Conservation (phyloP, 2,329 filamentous ascomycete species). For the Epichloe scottii region DNA sequence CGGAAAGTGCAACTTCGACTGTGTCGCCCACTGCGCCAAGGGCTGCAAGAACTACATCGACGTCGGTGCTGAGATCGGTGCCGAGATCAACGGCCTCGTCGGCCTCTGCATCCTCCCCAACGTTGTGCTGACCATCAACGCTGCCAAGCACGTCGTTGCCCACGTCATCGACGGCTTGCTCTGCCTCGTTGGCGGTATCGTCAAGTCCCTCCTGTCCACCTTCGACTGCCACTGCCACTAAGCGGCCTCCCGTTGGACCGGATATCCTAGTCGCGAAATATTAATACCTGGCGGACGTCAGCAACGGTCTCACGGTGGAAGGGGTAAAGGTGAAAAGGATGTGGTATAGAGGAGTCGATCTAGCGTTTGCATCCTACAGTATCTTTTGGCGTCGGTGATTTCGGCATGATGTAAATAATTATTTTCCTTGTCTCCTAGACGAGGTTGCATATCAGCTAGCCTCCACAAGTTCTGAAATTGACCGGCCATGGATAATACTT, state of each 20-base stretch:
- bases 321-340: not conserved
- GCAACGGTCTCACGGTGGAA: not conserved
- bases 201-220: conserved; percentile 16
- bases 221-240: conserved; percentile 23
- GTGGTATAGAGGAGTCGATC: not conserved
- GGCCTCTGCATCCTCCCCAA: conserved; percentile 22
- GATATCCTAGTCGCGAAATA: not conserved
- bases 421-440: not conserved
- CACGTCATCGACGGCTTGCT: conserved; percentile 19
- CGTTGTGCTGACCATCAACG: conserved; percentile 16
- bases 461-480: not conserved
- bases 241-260: not conserved
- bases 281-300: not conserved
- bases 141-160: conserved; percentile 14
- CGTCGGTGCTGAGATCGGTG: conserved; percentile 13
- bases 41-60: conserved; percentile 27
- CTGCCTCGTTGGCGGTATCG: conserved; percentile 20
- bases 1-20: conserved; percentile 23
- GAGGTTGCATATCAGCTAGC: not conserved
- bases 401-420: conserved; percentile 7
- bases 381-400: conserved; percentile 4
- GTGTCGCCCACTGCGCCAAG: conserved; percentile 24
- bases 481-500: not conserved
- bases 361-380: conserved; percentile 1
- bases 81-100: conserved; percentile 15